These are phyloP conservation scores for Podospora anserina DNA, from an alignment of 495 filamentous ascomycete species.

Conservation along the genomic window DNA sequence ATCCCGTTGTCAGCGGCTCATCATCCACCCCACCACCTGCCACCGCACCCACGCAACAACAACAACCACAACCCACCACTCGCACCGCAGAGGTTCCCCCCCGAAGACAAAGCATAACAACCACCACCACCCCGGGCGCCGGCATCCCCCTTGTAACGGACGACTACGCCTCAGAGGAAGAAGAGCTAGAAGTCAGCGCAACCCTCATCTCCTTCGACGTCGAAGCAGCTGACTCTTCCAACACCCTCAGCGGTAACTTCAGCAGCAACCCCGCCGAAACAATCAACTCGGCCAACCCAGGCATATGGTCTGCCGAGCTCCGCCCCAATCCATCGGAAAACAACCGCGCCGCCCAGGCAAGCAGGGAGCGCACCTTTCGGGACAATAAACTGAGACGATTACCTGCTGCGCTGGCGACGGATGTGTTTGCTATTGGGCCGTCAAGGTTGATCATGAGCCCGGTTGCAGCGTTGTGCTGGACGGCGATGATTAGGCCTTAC, in stretches of 20 bases:
- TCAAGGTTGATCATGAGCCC: constrained; percentile 35
- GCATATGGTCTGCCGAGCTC: constrained; percentile 56
- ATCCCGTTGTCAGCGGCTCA: neutral
- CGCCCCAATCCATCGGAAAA: constrained; percentile 41
- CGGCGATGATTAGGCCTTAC: constrained; percentile 32
- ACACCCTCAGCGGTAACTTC: neutral
- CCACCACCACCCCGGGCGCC: constrained; percentile 14
- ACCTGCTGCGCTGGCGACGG: constrained; percentile 35
- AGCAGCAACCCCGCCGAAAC: neutral
- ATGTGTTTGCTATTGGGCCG: constrained; percentile 34
- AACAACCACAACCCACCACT: neutral
- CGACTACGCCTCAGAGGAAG: constrained; percentile 49
- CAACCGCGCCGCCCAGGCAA: constrained; percentile 1
- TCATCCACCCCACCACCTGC: neutral
- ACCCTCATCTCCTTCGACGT: constrained; percentile 59
- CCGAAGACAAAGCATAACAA: constrained; percentile 32
- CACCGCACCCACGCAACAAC: neutral
- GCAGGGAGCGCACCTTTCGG: constrained; percentile 32
- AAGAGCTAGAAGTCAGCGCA: constrained; percentile 48
- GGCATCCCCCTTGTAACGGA: neutral
- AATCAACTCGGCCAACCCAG: constrained; percentile 23
- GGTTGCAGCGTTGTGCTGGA: constrained; percentile 29
- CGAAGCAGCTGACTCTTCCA: constrained; percentile 42
- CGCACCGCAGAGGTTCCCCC: constrained; percentile 11
- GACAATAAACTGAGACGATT: constrained; percentile 39